Percentiles rank a stretch among this genome's conserved stretches.
Evolutionary conservation across 495 filamentous ascomycete genomes (phyloP).

Genomic region (Immersiella caudata): DNA sequence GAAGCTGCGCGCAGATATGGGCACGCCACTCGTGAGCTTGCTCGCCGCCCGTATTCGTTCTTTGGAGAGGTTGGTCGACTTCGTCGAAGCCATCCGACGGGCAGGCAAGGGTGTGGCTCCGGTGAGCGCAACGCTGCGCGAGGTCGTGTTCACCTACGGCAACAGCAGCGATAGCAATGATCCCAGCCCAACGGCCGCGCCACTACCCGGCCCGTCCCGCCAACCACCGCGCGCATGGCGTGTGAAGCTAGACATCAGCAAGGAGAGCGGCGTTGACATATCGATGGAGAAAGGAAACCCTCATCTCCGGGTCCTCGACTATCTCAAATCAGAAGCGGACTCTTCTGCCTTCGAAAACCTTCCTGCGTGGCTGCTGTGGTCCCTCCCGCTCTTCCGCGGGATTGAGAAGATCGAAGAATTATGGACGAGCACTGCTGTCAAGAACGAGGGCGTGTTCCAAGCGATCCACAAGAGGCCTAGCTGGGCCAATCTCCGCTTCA

Average conservation of each 20-base stretch:
- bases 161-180: constrained; percentile 9
- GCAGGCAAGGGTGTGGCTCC: constrained; percentile 53
- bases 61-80: constrained; percentile 66
- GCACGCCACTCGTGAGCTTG: constrained; percentile 54
- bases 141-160: constrained; percentile 66
- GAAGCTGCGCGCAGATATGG: constrained; percentile 58
- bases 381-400: constrained; percentile 69
- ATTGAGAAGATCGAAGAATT: constrained; percentile 58
- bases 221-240: constrained; percentile 36
- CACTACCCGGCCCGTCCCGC: background rate
- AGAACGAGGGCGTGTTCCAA: constrained; percentile 42
- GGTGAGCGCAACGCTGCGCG: constrained; percentile 60
- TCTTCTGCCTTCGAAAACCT: constrained; percentile 37
- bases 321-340: constrained; percentile 66
- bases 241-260: constrained; percentile 42
- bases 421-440: constrained; percentile 39
- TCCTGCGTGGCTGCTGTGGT: constrained; percentile 51
- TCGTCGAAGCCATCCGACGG: constrained; percentile 62
- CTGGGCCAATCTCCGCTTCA: constrained; percentile 54
- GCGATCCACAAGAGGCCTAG: constrained; percentile 49
- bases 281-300: constrained; percentile 68
- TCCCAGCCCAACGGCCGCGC: background rate
- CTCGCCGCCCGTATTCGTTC: constrained; percentile 60
- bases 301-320: constrained; percentile 70
- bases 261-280: constrained; percentile 44